A percentile compares a stretch with the other conserved stretches of the same genome.
Evolutionary conservation across 2,329 filamentous ascomycete species (phyloP).

Genomic region (Claviceps lovelessii): DNA sequence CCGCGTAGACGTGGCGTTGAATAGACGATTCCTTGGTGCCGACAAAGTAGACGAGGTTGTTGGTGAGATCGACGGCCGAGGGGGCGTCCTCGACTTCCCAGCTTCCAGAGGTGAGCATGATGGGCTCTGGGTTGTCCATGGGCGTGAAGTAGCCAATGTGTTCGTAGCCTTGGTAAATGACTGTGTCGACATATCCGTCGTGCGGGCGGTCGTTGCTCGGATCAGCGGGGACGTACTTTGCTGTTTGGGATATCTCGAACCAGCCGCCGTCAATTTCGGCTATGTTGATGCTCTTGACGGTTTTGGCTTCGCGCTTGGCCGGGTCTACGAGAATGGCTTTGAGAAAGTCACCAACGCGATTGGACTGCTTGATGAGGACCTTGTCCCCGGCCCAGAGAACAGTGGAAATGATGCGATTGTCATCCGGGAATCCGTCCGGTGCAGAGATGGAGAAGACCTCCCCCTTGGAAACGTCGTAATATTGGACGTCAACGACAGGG

Average conservation of each 20-base stretch:
- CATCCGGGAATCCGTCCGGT: slow-evolving; percentile 60
- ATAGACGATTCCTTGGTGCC: slow-evolving; percentile 77
- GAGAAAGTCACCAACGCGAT: slow-evolving; percentile 83
- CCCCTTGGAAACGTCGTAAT: slow-evolving; percentile 68
- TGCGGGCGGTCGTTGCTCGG: slow-evolving; percentile 56
- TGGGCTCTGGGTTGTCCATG: slow-evolving; percentile 65
- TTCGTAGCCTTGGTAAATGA: slow-evolving; percentile 75
- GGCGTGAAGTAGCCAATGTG: slow-evolving; percentile 90
- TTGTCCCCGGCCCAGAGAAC: slow-evolving; percentile 80
- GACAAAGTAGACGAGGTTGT: slow-evolving; percentile 83
- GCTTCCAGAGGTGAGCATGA: slow-evolving; percentile 71
- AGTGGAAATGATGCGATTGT: slow-evolving; percentile 82
- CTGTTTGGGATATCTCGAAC: slow-evolving; percentile 87
- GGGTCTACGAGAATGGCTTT: slow-evolving; percentile 80
- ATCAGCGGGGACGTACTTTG: slow-evolving; percentile 75
- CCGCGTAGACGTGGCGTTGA: slow-evolving; percentile 82
- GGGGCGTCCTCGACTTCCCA: slow-evolving; percentile 89
- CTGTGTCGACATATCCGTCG: slow-evolving; percentile 85
- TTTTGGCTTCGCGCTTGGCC: slow-evolving; percentile 54
- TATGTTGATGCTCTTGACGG: slow-evolving; percentile 67
- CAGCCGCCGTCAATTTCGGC: slow-evolving; percentile 83
- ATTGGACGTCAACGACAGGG: slow-evolving; percentile 72
- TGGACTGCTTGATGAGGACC: slow-evolving; percentile 80
- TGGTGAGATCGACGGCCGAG: slow-evolving; percentile 67
- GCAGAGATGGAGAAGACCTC: slow-evolving; percentile 72